These are phyloP conservation scores for Metschnikowia proteae DNA, from an alignment of 805 yeast genomes.

Conservation along the genomic window DNA sequence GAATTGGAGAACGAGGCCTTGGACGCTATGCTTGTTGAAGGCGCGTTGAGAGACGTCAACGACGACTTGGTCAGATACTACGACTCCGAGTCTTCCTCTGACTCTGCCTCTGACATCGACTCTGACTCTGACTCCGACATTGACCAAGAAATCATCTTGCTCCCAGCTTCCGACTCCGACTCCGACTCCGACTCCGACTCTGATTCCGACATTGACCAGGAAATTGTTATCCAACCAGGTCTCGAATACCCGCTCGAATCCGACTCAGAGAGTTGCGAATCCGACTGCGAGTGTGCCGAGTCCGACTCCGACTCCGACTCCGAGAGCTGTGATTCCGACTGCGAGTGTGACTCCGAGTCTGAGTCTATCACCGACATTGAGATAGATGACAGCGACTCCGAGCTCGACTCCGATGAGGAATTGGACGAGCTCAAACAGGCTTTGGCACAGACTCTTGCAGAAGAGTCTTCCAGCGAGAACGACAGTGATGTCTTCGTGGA, in stretches of 20 bases:
- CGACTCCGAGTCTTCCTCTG: slow-evolving; percentile 19
- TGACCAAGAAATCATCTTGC: background rate
- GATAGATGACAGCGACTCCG: slow-evolving; percentile 12
- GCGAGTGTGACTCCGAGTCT: slow-evolving; percentile 8
- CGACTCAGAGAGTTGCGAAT: slow-evolving; percentile 23
- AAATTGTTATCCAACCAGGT: slow-evolving; percentile 8
- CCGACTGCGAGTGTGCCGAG: slow-evolving; percentile 13
- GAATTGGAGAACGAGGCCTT: slow-evolving; percentile 35
- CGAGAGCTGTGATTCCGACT: slow-evolving; percentile 6
- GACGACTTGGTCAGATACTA: slow-evolving; percentile 24
- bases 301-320: slow-evolving; percentile 10
- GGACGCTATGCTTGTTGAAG: slow-evolving; percentile 29
- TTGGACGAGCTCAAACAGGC: slow-evolving; percentile 20
- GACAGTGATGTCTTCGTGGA: slow-evolving; percentile 25
- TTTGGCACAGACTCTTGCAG: slow-evolving; percentile 11
- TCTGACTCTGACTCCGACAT: slow-evolving; percentile 15
- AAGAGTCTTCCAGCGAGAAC: slow-evolving; percentile 10
- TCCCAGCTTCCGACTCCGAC: slow-evolving; percentile 12
- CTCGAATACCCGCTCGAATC: slow-evolving; percentile 17
- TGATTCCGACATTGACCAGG: slow-evolving; percentile 22
- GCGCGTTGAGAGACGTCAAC: slow-evolving; percentile 21
- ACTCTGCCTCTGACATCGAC: slow-evolving; percentile 16
- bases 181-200: slow-evolving; percentile 23
- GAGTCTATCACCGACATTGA: slow-evolving; percentile 18
- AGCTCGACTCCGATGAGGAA: slow-evolving; percentile 31